Evolutionary conservation across 306 rosid genomes (phyloP).

Genomic region (Nissolia schottii): DNA sequence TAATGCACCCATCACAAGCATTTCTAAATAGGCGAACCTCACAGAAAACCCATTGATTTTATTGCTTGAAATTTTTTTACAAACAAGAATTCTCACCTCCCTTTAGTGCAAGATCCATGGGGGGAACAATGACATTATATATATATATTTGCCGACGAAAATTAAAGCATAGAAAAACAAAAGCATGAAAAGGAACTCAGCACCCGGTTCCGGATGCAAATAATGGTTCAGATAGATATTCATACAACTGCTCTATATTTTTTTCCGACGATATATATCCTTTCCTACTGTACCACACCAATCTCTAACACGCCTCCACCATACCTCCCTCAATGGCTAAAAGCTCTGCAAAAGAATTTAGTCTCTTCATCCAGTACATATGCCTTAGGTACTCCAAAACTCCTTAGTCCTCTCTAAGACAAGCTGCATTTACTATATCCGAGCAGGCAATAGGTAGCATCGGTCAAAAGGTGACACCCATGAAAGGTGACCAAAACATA

Average conservation of each 20-base stretch:
- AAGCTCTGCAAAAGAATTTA: slow-evolving; percentile 21
- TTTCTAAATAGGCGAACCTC: not conserved
- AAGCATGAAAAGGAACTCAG: slow-evolving; percentile 1
- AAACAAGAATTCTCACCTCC: slow-evolving; percentile 1
- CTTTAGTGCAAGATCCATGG: not conserved
- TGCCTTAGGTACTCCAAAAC: slow-evolving; percentile 26
- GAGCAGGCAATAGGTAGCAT: slow-evolving; percentile 21
- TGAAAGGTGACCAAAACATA: slow-evolving; percentile 35
- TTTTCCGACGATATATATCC: slow-evolving; percentile 24
- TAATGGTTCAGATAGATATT: slow-evolving; percentile 11
- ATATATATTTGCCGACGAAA: not conserved
- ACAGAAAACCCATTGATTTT: slow-evolving; percentile 14
- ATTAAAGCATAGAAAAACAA: not conserved
- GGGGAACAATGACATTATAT: not conserved
- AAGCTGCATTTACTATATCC: slow-evolving; percentile 23
- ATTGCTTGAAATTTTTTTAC: slow-evolving; percentile 16
- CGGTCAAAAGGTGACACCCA: slow-evolving; percentile 29
- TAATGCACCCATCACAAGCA: not conserved
- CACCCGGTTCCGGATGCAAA: slow-evolving; percentile 15
- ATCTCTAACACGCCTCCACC: slow-evolving; percentile 16
- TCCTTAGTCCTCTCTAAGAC: slow-evolving; percentile 28
- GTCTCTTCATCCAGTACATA: slow-evolving; percentile 15
- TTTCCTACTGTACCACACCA: slow-evolving; percentile 32
- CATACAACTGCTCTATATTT: slow-evolving; percentile 43
- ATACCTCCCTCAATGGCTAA: slow-evolving; percentile 20